A percentile compares a stretch with the other conserved stretches of the same genome.
These are phyloP conservation scores for Trichoderma lentiforme DNA, from an alignment of 2,329 filamentous ascomycete genomes.

Conservation along the genomic window DNA sequence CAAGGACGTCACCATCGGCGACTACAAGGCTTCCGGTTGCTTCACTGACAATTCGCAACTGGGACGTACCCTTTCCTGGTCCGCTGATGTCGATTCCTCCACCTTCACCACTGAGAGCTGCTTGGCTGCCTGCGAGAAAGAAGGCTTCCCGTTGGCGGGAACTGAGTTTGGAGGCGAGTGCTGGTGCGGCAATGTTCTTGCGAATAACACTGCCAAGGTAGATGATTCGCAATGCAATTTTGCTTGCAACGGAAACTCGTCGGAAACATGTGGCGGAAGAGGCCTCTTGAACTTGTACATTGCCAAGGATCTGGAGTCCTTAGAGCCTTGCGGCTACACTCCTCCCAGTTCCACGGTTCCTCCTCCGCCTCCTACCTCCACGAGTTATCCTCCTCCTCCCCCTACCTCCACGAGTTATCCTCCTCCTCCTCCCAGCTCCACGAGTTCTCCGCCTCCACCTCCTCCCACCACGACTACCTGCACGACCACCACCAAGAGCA, in stretches of 20 bases:
- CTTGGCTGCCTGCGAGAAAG: slow-evolving; percentile 39
- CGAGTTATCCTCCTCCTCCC: slow-evolving; percentile 10
- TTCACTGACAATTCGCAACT: slow-evolving; percentile 45
- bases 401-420: neutral
- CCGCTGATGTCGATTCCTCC: slow-evolving; percentile 35
- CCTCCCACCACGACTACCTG: slow-evolving; percentile 24
- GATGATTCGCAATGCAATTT: slow-evolving; percentile 44
- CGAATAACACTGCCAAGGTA: slow-evolving; percentile 41
- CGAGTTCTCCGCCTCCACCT: neutral
- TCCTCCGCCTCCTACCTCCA: slow-evolving; percentile 26
- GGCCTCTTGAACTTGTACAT: slow-evolving; percentile 44
- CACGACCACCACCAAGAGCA: slow-evolving; percentile 26
- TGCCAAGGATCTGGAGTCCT: slow-evolving; percentile 47
- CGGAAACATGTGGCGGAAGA: slow-evolving; percentile 43
- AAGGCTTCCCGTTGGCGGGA: slow-evolving; percentile 48
- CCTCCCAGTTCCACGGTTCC: slow-evolving; percentile 20
- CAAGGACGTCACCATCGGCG: slow-evolving; percentile 44
- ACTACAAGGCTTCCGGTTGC: slow-evolving; percentile 62
- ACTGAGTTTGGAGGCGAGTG: slow-evolving; percentile 45
- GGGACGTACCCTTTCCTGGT: slow-evolving; percentile 46
- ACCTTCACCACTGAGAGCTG: slow-evolving; percentile 43
- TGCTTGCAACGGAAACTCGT: slow-evolving; percentile 48
- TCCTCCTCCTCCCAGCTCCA: neutral
- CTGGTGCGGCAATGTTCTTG: slow-evolving; percentile 52
- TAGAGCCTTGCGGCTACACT: slow-evolving; percentile 46